Conservation (phyloP, 1,284 basidiomycete species). For the Gomphus bonarii region DNA sequence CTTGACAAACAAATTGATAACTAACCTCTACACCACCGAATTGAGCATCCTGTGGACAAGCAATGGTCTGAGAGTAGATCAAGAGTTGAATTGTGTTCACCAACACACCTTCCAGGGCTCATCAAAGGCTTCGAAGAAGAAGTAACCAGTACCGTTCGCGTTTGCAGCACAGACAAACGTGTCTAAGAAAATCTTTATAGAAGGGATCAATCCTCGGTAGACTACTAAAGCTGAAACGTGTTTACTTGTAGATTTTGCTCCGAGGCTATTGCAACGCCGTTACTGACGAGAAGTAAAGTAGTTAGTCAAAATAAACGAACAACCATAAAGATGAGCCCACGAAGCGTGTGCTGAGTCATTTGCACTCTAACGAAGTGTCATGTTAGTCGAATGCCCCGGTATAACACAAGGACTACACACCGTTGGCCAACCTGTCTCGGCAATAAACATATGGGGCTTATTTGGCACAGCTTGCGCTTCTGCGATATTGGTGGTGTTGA, state of each 20-base stretch:
- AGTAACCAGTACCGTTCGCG: slow-evolving; percentile 70
- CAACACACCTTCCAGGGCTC: slow-evolving; percentile 70
- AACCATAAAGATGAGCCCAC: background rate
- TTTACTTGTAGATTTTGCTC: slow-evolving; percentile 54
- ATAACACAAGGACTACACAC: slow-evolving; percentile 26
- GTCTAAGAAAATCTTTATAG: slow-evolving; percentile 58
- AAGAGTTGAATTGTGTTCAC: slow-evolving; percentile 8
- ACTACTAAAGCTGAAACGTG: background rate
- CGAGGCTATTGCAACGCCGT: slow-evolving; percentile 61
- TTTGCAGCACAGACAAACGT: slow-evolving; percentile 87
- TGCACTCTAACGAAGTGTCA: background rate
- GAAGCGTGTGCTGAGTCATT: slow-evolving; percentile 3
- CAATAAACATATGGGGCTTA: slow-evolving; percentile 73
- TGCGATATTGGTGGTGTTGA: slow-evolving; percentile 45
- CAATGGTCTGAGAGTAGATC: background rate
- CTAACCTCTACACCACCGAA: slow-evolving; percentile 80
- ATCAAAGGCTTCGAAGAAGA: slow-evolving; percentile 79
- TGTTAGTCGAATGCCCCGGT: background rate
- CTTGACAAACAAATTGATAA: background rate
- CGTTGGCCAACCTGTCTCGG: slow-evolving; percentile 92
- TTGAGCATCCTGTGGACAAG: slow-evolving; percentile 26
- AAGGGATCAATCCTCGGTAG: background rate
- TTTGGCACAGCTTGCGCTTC: slow-evolving; percentile 42
- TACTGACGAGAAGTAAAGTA: slow-evolving; percentile 19
- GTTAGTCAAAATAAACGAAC: background rate